Evolutionary conservation across 2,329 filamentous ascomycete genomes (phyloP), one percentile per base, ranked within the genome.

Genomic region (Fusarium verticillioides): DNA sequence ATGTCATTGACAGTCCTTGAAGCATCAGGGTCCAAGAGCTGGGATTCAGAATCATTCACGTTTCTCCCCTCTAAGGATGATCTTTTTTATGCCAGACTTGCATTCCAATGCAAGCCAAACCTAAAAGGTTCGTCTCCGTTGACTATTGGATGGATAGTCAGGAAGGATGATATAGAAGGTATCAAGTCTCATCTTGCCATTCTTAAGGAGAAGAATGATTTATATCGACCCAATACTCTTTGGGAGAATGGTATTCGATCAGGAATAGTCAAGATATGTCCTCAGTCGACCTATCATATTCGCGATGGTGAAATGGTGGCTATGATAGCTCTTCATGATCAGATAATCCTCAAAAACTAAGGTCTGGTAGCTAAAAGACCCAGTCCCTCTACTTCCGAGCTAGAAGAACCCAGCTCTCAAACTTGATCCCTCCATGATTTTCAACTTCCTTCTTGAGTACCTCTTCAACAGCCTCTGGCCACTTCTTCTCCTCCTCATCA

Each of bases 371-470:
- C 30, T 21, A 19, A 11, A 26, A 15, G 16, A 1, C 30, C 9
- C 7, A 2, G 5, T 18, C 2, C 13, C 15, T 12, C 30, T 60
- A 75, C 62, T 78, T 79, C 18, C 26, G 69, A 42, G 75, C 78
- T 19, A 79, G 54, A 8, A 79, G 66, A n/a, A 77, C 66, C 68
- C 70, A 79, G 9, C 65, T 56, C 21, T 78, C 68, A 42, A 77
- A 78, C 19, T 58, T 63, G 26, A 79, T 46, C 2, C 78, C 78
- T 0, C 77, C 78, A 57, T 69, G 37, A 21, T 23, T 46, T 32
- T 70, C 72, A 26, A 73, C 49, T 49, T 77, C 75, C 13, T 57
- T 64, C 46, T 69, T 44, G 4, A 79, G 50, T 3, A 67, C 77
- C 39, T 74, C 30, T 2, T 69, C 71, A 28, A 79, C 58, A 16